phyloP scores from a whole-genome alignment of 2,329 filamentous ascomycete genomes.

The Xylariaceae sp. region DNA sequence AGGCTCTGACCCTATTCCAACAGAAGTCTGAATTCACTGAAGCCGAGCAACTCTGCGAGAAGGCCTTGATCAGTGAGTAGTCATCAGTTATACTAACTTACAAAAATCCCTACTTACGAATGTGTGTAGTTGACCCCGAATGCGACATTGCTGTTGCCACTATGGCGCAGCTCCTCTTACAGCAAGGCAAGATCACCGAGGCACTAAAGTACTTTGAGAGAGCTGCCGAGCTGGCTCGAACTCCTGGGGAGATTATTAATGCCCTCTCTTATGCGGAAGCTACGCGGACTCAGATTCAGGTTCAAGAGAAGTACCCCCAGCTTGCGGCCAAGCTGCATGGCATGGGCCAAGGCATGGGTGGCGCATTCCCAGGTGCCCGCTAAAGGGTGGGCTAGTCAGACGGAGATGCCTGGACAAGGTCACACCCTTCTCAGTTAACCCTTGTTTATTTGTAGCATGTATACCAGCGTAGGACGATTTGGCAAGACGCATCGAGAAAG shows the following conservation, averaged over 20 bases:
- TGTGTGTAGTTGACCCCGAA: conserved; percentile 82
- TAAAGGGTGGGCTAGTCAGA: conserved; percentile 19
- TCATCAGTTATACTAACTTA: conserved; percentile 23
- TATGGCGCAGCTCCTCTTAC: conserved; percentile 95
- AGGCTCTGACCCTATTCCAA: conserved; percentile 94
- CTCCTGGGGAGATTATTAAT: conserved; percentile 94
- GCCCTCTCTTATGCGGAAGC: conserved; percentile 96
- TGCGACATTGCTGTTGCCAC: conserved; percentile 98
- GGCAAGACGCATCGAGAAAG: background rate
- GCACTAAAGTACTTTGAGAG: conserved; percentile 97
- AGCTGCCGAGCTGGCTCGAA: conserved; percentile 90
- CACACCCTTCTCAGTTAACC: background rate
- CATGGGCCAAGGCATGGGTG: conserved; percentile 47
- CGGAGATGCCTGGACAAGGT: background rate
- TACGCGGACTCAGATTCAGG: conserved; percentile 92
- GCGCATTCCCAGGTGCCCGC: conserved; percentile 33
- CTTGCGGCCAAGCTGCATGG: conserved; percentile 73
- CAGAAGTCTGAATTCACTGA: conserved; percentile 97
- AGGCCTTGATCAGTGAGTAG: conserved; percentile 89
- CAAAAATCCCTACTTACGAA: conserved; percentile 42
- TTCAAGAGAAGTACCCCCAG: conserved; percentile 85
- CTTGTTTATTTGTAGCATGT: conserved; percentile 7
- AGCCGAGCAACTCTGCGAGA: conserved; percentile 95
- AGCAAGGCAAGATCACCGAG: conserved; percentile 96
- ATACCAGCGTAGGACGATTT: conserved; percentile 6